Evolutionary conservation across 2,329 filamentous ascomycete species (phyloP).

Genomic region (Fragosphaeria purpurea): DNA sequence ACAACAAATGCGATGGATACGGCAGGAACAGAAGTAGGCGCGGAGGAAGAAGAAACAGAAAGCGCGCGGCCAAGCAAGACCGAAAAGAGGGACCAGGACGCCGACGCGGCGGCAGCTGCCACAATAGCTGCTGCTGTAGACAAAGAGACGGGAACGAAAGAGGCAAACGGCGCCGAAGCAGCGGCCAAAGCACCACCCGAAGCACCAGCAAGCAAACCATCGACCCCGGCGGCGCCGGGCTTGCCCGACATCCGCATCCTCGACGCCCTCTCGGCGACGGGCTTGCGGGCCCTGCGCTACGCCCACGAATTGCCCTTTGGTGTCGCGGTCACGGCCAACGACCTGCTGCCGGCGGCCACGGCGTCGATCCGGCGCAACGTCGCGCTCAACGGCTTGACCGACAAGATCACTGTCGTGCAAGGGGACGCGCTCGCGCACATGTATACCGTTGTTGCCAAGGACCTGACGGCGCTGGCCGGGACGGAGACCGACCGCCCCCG

Average conservation of each 20-base stretch:
- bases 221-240: neutral
- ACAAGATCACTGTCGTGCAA: slow-evolving; percentile 61
- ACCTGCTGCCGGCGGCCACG: slow-evolving; percentile 68
- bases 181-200: slow-evolving; percentile 10
- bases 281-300: slow-evolving; percentile 82
- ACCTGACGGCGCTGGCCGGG: slow-evolving; percentile 29
- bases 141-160: neutral
- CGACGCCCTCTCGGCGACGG: slow-evolving; percentile 89
- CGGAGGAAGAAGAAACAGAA: neutral
- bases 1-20: too few species aligned
- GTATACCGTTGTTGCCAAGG: slow-evolving; percentile 60
- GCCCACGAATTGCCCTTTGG: slow-evolving; percentile 80
- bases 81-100: neutral
- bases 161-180: slow-evolving; percentile 1
- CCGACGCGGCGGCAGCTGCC: slow-evolving; percentile 2
- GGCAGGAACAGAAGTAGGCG: too few species aligned
- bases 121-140: neutral
- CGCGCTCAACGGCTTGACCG: slow-evolving; percentile 64
- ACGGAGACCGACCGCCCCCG: slow-evolving; percentile 15
- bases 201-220: slow-evolving; percentile 16
- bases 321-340: slow-evolving; percentile 79
- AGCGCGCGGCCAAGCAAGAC: slow-evolving; percentile 1
- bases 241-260: slow-evolving; percentile 64
- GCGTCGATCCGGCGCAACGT: slow-evolving; percentile 78
- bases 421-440: slow-evolving; percentile 86